phyloP scores from a whole-genome alignment of 345 rosid genomes.

The Aurinia saxatilis region DNA sequence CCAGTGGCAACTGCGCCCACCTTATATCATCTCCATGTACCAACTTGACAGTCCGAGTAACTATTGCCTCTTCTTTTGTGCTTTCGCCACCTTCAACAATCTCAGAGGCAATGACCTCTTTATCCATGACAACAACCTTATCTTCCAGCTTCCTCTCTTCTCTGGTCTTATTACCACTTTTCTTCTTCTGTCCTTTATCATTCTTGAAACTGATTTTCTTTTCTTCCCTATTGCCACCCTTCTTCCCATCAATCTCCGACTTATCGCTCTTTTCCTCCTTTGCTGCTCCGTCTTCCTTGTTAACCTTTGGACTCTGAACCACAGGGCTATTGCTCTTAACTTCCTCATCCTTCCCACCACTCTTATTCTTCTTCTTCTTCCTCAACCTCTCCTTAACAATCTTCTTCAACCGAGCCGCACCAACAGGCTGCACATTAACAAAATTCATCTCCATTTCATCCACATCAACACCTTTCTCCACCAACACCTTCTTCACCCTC shows the following conservation, averaged over 20 bases:
- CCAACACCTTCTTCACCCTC: conserved; percentile 53
- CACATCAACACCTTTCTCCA: conserved; percentile 57
- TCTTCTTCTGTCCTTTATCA: conserved; percentile 37
- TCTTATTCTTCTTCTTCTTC: conserved; percentile 50
- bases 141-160: conserved; percentile 33
- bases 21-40: conserved; percentile 92
- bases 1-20: conserved; percentile 72
- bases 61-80: conserved; percentile 41
- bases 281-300: neutral
- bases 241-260: conserved; percentile 20
- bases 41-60: conserved; percentile 71
- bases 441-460: conserved; percentile 57
- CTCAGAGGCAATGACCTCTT: conserved; percentile 47
- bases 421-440: conserved; percentile 33
- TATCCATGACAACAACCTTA: conserved; percentile 44
- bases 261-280: conserved; percentile 10
- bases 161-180: conserved; percentile 24
- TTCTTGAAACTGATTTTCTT: conserved; percentile 18
- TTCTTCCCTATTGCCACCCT: neutral
- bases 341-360: conserved; percentile 28
- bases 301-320: conserved; percentile 22
- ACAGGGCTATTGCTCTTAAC: conserved; percentile 25
- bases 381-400: conserved; percentile 59
- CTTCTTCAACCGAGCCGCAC: conserved; percentile 37
- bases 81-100: conserved; percentile 43